Evolutionary conservation across 495 filamentous ascomycete species (phyloP), one percentile per base, ranked within the genome.

Genomic region (Aspergillus hancockii): DNA sequence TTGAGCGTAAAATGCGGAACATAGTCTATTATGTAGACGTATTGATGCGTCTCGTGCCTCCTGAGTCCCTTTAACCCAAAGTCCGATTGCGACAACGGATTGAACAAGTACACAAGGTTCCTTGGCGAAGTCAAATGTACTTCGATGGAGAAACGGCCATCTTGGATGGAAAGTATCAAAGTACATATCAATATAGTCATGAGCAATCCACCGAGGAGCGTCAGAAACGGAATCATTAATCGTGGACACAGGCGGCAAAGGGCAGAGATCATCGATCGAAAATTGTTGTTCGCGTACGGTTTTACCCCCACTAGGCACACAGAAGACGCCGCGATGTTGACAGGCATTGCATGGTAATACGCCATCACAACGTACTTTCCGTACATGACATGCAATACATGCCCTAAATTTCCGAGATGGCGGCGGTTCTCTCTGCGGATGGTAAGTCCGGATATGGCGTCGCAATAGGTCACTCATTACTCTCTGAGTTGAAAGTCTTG

Each of bases 131-230:
- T 66, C 52, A 34, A 69, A 69, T n/a, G 66, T 62, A 9, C 61
- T 49, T 49, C 54, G 52, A 53, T 69, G 63, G 3, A 69, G 36
- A 38, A 69, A 64, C 2, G 66, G 63, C 66, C 66, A 69, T 8
- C 0, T 5, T 5, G 60, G 56, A 57, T 64, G 63, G 22, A 66
- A 66, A 5, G 30, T 10, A 9, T 52, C 4, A 30, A 66, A 66
- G 28, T 66, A 66, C 21, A 62, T 57, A 41, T 66, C 60, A 19
- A 66, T n/a, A 46, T 50, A 57, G 23, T 57, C 57, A 4, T 55
- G 38, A 22, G 51, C 43, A 1, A 55, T 49, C 19, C 28, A 49
- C 10, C 31, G 49, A 25, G 49, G 6, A 8, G 18, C 23, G n/a
- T 18, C 38, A 13, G 38, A n/a, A 5, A 18, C n/a, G 10, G 38